A percentile compares a stretch with the other conserved stretches of the same genome.
These are phyloP conservation scores for Xylaria scruposa DNA, from an alignment of 495 filamentous ascomycete genomes.

Conservation along the genomic window DNA sequence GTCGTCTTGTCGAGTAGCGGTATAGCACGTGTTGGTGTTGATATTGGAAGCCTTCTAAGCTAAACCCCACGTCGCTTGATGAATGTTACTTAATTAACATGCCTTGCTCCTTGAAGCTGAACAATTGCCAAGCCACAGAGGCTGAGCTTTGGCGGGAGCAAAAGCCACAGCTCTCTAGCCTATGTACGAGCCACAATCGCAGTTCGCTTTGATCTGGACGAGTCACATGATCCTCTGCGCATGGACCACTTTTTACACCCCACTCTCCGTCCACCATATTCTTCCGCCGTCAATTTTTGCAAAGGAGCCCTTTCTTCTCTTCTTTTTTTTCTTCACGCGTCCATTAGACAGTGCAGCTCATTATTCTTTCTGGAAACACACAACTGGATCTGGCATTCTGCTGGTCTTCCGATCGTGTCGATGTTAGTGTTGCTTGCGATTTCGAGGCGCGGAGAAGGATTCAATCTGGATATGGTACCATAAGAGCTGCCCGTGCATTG, in stretches of 20 bases:
- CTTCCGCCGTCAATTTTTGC: conserved; percentile 30
- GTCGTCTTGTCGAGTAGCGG: conserved; percentile 12
- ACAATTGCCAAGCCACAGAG: conserved; percentile 31
- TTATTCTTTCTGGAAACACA: conserved; percentile 57
- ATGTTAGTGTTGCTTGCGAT: conserved; percentile 81
- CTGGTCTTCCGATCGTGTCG: conserved; percentile 59
- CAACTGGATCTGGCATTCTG: conserved; percentile 71
- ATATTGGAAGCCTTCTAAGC: conserved; percentile 26
- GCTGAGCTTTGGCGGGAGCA: not conserved
- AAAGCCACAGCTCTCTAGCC: conserved; percentile 16
- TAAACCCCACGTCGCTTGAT: conserved; percentile 40
- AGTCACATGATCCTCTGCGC: conserved; percentile 20
- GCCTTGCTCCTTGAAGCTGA: conserved; percentile 6
- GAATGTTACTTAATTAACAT: not conserved
- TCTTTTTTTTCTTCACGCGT: conserved; percentile 65
- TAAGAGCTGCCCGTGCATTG: conserved; percentile 90
- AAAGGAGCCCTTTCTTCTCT: not conserved
- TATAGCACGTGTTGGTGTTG: conserved; percentile 13
- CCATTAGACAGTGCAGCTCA: conserved; percentile 89
- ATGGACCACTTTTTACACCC: conserved; percentile 15
- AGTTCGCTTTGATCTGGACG: not conserved
- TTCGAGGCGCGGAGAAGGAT: conserved; percentile 80
- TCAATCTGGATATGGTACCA: conserved; percentile 66
- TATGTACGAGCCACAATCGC: too few species aligned
- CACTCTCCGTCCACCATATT: conserved; percentile 31